Evolutionary conservation across 139 green algal species (phyloP).

Genomic region (Pycnococcus provasolii): DNA sequence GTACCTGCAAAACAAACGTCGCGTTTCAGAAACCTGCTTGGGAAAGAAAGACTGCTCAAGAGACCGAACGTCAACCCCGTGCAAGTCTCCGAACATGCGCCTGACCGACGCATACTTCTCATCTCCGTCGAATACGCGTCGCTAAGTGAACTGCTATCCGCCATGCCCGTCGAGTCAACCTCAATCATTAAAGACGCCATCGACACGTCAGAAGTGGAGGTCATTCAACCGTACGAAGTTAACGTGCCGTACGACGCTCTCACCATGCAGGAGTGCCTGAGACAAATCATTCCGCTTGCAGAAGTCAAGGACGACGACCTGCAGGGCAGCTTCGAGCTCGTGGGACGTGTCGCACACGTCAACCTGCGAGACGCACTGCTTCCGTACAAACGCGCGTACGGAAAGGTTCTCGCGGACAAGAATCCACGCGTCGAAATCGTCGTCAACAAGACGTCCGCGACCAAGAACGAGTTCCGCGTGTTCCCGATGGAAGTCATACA

Average conservation of each 20-base stretch:
- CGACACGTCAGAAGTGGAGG: too few relatives aligned
- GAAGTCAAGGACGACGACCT: conserved; percentile 46
- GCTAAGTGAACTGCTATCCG: too few relatives aligned
- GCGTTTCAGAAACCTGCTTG: too few relatives aligned
- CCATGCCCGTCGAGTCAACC: too few relatives aligned
- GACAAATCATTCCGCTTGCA: conserved; percentile 58
- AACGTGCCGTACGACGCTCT: not conserved
- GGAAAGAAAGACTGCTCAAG: too few relatives aligned
- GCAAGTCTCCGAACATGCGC: too few relatives aligned
- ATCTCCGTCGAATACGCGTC: too few relatives aligned
- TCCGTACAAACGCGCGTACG: conserved; percentile 48
- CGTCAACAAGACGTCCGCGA: conserved; percentile 87
- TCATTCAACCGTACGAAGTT: not conserved
- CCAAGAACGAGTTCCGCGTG: conserved; percentile 88
- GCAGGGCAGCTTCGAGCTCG: conserved; percentile 79
- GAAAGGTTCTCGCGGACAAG: conserved; percentile 82
- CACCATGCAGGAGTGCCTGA: conserved; percentile 31
- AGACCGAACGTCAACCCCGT: too few relatives aligned
- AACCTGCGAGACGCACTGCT: conserved; percentile 82
- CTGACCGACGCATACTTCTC: too few relatives aligned
- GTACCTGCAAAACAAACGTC: too few relatives aligned
- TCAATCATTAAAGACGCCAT: too few relatives aligned
- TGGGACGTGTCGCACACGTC: conserved; percentile 93
- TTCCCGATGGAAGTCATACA: conserved; percentile 88
- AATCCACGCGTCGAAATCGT: conserved; percentile 78